Conservation (phyloP, 2,329 filamentous ascomycete genomes). For the Beauveria scarabaeidicola region DNA sequence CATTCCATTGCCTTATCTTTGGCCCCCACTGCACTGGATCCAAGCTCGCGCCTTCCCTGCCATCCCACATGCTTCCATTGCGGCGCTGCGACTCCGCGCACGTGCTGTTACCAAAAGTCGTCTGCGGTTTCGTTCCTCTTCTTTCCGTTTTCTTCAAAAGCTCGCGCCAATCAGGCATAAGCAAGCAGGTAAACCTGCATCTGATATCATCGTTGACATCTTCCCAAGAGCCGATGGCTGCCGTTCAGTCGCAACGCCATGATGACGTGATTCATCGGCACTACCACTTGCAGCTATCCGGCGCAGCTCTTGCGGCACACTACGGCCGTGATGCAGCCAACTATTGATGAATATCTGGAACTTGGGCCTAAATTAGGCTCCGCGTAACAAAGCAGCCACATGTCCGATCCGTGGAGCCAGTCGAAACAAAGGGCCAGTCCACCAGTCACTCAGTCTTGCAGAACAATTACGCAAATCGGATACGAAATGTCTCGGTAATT, state of each 20-base stretch:
- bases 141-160: no score
- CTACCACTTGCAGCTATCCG: background rate
- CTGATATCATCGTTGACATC: no score
- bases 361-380: background rate
- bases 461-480: no score
- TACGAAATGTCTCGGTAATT: background rate
- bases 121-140: no score
- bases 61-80: no score
- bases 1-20: background rate
- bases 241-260: conserved; percentile 1
- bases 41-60: no score
- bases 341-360: background rate
- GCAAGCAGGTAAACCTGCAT: no score
- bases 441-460: no score
- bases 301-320: background rate
- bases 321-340: background rate
- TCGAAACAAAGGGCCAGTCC: background rate
- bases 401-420: background rate
- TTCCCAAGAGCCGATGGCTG: background rate
- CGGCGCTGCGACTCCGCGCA: background rate
- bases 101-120: background rate
- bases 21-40: background rate
- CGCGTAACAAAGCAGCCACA: background rate
- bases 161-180: no score
- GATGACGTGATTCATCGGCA: conserved; percentile 5